Evolutionary conservation across 495 filamentous ascomycete species (phyloP), one percentile per base, ranked within the genome.

Genomic region (Penicillium verhagenii): DNA sequence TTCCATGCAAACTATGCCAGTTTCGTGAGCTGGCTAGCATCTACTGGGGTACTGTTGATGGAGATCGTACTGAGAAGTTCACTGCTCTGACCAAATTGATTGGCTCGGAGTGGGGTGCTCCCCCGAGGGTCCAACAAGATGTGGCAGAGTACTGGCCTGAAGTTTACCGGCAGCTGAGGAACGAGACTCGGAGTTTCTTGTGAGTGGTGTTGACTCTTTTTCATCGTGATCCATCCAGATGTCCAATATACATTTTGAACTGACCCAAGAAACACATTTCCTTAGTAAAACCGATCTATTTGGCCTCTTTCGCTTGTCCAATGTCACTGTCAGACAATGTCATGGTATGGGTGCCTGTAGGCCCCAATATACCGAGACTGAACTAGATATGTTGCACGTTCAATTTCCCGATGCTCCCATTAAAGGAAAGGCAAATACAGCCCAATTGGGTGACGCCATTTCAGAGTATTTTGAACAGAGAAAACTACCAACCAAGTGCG

Each of bases 111-210:
- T 63, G 61, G 57, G 37, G n/a, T 7, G 20, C n/a, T 47, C 14
- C 39, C 26, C 23, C 16, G 26, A 1, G 40, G 56, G 10, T n/a
- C n/a, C 60, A 64, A 45, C 61, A 74, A 28, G 72, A 76, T 60
- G 35, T 42, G 14, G 37, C 39, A 4, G 64, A 69, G 23, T 70
- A 69, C 37, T 23, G 67, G 8, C 49, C 54, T 1, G 40, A 35
- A 2, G 10, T 73, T 8, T 44, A 65, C 6, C 4, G 16, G 0
- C 53, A 59, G 18, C 40, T 74, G 9, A 1, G 24, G 8, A 11
- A 47, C 0, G 46, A 46, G 23, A 40, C n/a, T 0, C 8, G 40
- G 6, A 0, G 21, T 2, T 9, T 50, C 2, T 20, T 40, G 63
- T 69, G 44, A 45, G 62, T 35, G n/a, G n/a, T n/a, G n/a, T n/a